Base-by-base conservation (phyloP, 495 filamentous ascomycete genomes). In the Neurospora sublineolata region DNA sequence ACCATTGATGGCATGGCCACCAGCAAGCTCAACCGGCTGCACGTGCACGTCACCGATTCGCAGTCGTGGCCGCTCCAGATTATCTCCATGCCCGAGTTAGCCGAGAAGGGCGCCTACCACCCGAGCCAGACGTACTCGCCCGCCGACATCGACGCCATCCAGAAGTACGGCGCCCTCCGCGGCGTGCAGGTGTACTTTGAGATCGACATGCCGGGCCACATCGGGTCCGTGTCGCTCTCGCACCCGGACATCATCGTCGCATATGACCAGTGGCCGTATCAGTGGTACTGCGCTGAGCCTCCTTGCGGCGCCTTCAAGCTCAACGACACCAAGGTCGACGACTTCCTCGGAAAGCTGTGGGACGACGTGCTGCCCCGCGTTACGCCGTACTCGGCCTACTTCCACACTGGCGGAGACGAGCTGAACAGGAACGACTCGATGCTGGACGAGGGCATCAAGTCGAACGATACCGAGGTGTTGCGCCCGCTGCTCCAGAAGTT, bases 21-120 rank as follows among this genome's bases (percentile, higher is more conserved):
- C 85, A 93, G 89, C 82, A 94, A 95, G 82, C 85, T 95, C 80
- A 94, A 94, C 79, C 83, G 87, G 8, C 82, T 94, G 52, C 92
- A 94, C 79, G 78, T 94, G 33, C 92, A 95, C 80, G 85, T 89
- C 58, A 94, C 92, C 0, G 92, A 95, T 77, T 87, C 91, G 30
- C 92, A 95, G 77, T 91, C 91, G 9, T 95, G 92, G 92, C 93
- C 92, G 3, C 82, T 95, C 37, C 90, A 90, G 72, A 90, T 94
- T 71, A 90, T 91, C 3, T 76, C 89, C 7, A 77, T 94, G 70
- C 92, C 93, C 11, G 84, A 88, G 71, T 84, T 95, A 8, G 83
- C 92, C 16, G 72, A 82, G 30, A 87, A 90, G 77, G 93, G 93
- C 60, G 89, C 90, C 3, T 94, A 94, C 72, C 80, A 80, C 37